phyloP scores from a whole-genome alignment of 2,329 filamentous ascomycete genomes.

The Ophiognomonia clavigignenti-juglandacearum region DNA sequence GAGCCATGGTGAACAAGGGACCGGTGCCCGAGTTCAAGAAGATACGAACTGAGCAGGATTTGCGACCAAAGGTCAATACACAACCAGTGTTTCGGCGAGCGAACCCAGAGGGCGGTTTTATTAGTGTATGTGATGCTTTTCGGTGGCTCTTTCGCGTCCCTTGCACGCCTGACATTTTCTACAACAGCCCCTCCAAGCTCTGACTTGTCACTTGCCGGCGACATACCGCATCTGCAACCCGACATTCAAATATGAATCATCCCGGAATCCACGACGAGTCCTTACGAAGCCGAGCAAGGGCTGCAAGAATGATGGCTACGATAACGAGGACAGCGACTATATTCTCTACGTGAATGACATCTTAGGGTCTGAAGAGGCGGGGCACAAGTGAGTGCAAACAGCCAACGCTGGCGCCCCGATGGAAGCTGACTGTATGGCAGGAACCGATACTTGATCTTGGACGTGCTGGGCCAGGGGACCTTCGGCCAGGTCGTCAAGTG shows the following conservation, averaged over 20 bases:
- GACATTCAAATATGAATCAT: conserved; percentile 97
- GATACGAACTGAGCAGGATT: conserved; percentile 64
- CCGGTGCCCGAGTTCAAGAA: conserved; percentile 86
- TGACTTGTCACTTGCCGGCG: conserved; percentile 86
- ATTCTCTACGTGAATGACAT: conserved; percentile 99
- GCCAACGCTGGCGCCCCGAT: neutral
- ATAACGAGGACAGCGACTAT: conserved; percentile 98
- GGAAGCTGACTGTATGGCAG: conserved; percentile 34
- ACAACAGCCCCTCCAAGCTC: conserved; percentile 79
- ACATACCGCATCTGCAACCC: conserved; percentile 99
- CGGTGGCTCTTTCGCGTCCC: conserved; percentile 1
- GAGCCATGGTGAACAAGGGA: conserved; percentile 47
- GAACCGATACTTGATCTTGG: conserved; percentile 93
- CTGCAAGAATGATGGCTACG: conserved; percentile 96
- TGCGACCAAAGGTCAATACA: conserved; percentile 76
- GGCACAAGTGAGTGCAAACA: conserved; percentile 70
- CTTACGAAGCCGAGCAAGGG: conserved; percentile 98
- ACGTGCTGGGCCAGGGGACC: conserved; percentile 94
- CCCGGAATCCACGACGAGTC: conserved; percentile 89
- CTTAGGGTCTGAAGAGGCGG: conserved; percentile 92
- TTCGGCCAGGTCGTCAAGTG: conserved; percentile 99
- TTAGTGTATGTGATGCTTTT: conserved; percentile 64
- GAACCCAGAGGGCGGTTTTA: conserved; percentile 95
- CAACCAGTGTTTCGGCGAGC: conserved; percentile 91
- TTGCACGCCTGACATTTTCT: conserved; percentile 9